Evolutionary conservation across 306 rosid genomes (phyloP), one percentile per base, ranked within the genome.

Genomic region (Purshia tridentata): DNA sequence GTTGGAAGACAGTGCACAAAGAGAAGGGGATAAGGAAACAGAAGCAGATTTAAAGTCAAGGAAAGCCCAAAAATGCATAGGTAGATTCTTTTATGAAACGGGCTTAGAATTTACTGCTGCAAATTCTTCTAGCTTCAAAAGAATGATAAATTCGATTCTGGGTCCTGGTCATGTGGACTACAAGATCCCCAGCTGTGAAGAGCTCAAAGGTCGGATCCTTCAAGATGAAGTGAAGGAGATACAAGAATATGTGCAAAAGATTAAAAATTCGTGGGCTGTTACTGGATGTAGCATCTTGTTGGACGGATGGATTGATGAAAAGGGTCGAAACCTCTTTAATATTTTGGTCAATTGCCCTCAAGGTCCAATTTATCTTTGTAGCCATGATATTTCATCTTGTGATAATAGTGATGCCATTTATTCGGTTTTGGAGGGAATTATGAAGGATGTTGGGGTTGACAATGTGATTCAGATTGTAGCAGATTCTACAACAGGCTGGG

Each of bases 261-360:
- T 78, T 23, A 73, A 45, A 44, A 12, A 67, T n/a, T 67, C 75
- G 19, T 79, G 82, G 82, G 82, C 11, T 18, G 44, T 8, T 48
- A 79, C 71, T n/a, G 75, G 78, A 41, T 79, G 82, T 45, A 79
- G 78, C 75, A 59, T 79, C 44, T 60, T 73, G 75, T 60, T 79
- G 69, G 78, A 79, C 50, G 62, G 44, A 51, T 79, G 78, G 82
- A 35, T 52, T 42, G 71, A 79, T 52, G 70, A 51, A 35, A 73
- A 50, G 70, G 74, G 78, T 19, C 56, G 66, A 59, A 69, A 44
- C 70, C 37, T 79, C 29, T 75, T 73, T 20, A 79, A 73, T 42
- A 22, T 79, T 60, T 59, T 79, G 52, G 75, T 67, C n/a, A 76
- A 79, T 63, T 79, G 71, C 71, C 82, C 78, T 10, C 15, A 10